Evolutionary conservation across 257 asterid species (phyloP).

Genomic region (Jasminum sambac): DNA sequence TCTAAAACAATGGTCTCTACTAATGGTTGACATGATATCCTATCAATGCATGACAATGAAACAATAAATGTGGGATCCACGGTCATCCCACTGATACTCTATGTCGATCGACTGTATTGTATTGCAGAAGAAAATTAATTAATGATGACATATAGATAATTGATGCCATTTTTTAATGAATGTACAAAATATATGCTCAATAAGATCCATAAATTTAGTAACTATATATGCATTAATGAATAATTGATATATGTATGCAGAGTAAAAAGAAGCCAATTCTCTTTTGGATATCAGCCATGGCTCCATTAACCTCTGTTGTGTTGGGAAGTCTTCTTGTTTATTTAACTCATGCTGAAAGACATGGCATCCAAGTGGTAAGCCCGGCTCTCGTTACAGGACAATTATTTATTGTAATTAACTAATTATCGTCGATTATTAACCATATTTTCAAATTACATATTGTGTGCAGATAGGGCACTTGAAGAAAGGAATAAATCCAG

Average conservation of each 20-base stretch:
- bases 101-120: no score
- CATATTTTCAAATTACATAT: background rate
- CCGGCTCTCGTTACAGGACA: background rate
- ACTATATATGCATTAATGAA: background rate
- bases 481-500: constrained; percentile 92
- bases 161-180: no score
- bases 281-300: constrained; percentile 96
- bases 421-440: no score
- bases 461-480: constrained; percentile 77
- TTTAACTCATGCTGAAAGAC: constrained; percentile 87
- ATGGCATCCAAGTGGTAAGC: constrained; percentile 88
- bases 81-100: no score
- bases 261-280: constrained; percentile 70
- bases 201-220: background rate
- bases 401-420: background rate
- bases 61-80: no score
- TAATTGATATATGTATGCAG: constrained; percentile 40
- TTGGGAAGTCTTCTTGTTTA: constrained; percentile 77
- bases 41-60: no score
- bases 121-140: no score
- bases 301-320: constrained; percentile 81
- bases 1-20: no score
- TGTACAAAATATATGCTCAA: background rate
- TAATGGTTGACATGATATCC: no score
- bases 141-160: no score